These are phyloP conservation scores for Labyrinthula sp. DNA, from an alignment of 352 stramenopile genomes.

Conservation along the genomic window DNA sequence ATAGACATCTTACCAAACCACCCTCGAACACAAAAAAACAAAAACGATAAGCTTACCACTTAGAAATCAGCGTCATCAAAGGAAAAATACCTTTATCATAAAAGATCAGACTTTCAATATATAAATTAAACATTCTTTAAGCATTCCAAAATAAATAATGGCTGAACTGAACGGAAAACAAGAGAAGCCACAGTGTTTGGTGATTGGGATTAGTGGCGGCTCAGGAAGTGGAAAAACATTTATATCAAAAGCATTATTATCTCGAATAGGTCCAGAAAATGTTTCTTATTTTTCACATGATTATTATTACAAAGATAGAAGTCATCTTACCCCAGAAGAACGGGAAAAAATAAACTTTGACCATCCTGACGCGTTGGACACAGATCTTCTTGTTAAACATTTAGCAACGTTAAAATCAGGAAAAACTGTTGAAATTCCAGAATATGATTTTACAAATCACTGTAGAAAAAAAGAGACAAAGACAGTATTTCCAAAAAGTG, in stretches of 20 bases:
- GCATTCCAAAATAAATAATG: too few species aligned
- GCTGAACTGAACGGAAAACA: too few species aligned
- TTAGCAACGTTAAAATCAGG: conserved; percentile 54
- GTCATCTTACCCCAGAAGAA: conserved; percentile 58
- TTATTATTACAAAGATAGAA: conserved; percentile 84
- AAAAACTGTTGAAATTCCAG: conserved; percentile 60
- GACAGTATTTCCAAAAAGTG: conserved; percentile 56
- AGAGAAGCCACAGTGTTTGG: too few species aligned
- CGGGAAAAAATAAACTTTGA: conserved; percentile 70
- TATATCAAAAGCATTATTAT: conserved; percentile 59
- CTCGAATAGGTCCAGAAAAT: conserved; percentile 56
- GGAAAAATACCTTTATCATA: too few species aligned
- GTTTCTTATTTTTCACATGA: conserved; percentile 81
- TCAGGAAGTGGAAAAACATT: conserved; percentile 69
- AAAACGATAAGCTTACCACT: too few species aligned
- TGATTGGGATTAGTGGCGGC: conserved; percentile 69
- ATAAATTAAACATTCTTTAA: too few species aligned
- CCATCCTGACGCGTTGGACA: conserved; percentile 84
- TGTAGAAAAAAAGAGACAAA: conserved; percentile 49
- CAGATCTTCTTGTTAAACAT: conserved; percentile 69
- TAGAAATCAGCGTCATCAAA: too few species aligned
- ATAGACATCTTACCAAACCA: too few species aligned
- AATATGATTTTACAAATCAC: conserved; percentile 85
- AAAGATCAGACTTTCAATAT: too few species aligned
- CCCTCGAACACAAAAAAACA: too few species aligned